Conservation (phyloP, 495 filamentous ascomycete genomes). For the Oleoguttula mirabilis region DNA sequence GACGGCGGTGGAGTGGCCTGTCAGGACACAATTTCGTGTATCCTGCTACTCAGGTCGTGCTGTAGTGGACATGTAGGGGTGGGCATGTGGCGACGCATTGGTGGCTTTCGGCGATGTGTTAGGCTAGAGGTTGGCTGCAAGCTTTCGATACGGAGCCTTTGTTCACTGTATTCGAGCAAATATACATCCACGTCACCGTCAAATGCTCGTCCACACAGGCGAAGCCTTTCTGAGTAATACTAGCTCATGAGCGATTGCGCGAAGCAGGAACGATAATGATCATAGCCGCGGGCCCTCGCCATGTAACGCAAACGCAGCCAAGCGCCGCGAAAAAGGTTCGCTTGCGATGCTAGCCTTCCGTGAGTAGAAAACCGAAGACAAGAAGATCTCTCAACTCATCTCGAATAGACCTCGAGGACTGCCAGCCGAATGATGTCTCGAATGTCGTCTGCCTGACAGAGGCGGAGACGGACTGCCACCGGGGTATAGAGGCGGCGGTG, state of each 20-base stretch:
- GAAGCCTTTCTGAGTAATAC: neutral
- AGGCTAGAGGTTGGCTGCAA: no score
- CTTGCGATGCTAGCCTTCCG: neutral
- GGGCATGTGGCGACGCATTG: no score
- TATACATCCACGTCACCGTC: no score
- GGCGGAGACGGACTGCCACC: neutral
- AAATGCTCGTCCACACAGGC: neutral
- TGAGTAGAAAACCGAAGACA: no score
- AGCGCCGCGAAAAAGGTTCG: neutral
- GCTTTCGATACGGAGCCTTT: no score
- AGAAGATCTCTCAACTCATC: neutral
- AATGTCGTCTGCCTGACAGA: neutral
- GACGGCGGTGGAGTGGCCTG: neutral
- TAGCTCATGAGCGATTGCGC: neutral
- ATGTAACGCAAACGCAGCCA: neutral
- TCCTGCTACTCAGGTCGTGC: no score
- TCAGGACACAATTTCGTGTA: neutral
- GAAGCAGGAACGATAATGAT: neutral
- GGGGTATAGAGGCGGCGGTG: neutral
- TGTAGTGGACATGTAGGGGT: no score
- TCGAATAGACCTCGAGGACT: neutral
- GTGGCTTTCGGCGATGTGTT: no score
- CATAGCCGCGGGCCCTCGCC: neutral
- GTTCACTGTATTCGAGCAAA: no score
- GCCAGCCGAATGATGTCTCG: neutral